phyloP scores from a whole-genome alignment of 2,329 filamentous ascomycete genomes.

The Verticillium nonalfalfae region DNA sequence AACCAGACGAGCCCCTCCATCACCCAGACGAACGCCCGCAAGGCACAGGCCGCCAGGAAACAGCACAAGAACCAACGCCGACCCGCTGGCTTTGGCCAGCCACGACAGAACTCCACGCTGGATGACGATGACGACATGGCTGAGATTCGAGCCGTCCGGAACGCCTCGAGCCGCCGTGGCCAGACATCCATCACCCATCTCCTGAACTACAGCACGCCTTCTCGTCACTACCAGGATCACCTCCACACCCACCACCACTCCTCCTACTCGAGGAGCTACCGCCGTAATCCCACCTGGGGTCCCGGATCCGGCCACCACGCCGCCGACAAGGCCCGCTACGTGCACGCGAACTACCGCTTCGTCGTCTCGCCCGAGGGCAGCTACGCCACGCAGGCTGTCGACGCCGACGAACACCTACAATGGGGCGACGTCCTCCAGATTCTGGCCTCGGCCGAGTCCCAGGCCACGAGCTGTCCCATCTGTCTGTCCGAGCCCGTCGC shows the following conservation, averaged over 20 bases:
- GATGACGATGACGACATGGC: conserved; percentile 84
- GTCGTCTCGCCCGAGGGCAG: conserved; percentile 78
- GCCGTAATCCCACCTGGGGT: conserved; percentile 74
- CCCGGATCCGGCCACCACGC: conserved; percentile 85
- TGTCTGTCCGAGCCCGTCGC: conserved; percentile 90
- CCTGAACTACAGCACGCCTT: conserved; percentile 82
- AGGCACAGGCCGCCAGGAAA: conserved; percentile 68
- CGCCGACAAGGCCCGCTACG: conserved; percentile 80
- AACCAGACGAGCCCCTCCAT: conserved; percentile 26
- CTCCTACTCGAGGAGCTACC: conserved; percentile 48
- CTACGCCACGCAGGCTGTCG: conserved; percentile 73
- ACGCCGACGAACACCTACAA: conserved; percentile 84
- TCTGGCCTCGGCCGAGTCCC: conserved; percentile 82
- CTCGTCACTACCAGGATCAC: conserved; percentile 58
- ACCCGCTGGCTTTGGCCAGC: conserved; percentile 40
- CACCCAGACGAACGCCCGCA: conserved; percentile 52
- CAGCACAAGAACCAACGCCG: conserved; percentile 80
- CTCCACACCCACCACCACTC: conserved; percentile 41
- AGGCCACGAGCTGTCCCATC: conserved; percentile 85
- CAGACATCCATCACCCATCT: conserved; percentile 97
- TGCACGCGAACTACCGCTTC: conserved; percentile 97
- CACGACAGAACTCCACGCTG: conserved; percentile 28
- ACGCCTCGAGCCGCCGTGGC: conserved; percentile 67
- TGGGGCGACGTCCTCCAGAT: conserved; percentile 91
- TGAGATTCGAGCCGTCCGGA: conserved; percentile 60